Conservation (phyloP, 2,329 filamentous ascomycete species). For the Penicillium sp. region DNA sequence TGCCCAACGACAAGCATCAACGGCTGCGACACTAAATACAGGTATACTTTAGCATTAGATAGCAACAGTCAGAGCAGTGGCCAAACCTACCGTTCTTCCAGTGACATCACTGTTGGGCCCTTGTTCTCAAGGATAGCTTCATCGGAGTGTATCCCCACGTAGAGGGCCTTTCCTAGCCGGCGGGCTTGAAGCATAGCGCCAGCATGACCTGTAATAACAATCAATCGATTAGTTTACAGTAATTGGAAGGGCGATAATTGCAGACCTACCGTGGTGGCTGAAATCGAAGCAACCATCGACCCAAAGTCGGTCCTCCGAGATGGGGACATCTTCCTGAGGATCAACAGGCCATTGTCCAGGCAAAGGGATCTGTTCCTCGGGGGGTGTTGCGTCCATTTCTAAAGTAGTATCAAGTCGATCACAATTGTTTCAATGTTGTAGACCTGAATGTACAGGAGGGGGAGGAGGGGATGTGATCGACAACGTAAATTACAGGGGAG, state of each 20-base stretch:
- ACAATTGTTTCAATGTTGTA: not conserved
- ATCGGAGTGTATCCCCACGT: constrained; percentile 92
- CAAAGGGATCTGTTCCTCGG: constrained; percentile 48
- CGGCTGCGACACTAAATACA: constrained; percentile 69
- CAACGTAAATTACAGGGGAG: constrained; percentile 7
- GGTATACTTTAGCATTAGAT: not conserved
- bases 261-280: constrained; percentile 78
- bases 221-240: constrained; percentile 6
- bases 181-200: constrained; percentile 96
- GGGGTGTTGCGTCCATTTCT: constrained; percentile 17
- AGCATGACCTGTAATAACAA: constrained; percentile 68
- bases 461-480: constrained; percentile 4
- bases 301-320: constrained; percentile 78
- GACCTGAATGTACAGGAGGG: not conserved
- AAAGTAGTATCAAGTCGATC: not conserved
- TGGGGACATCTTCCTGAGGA: constrained; percentile 59
- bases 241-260: constrained; percentile 4
- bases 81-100: constrained; percentile 69
- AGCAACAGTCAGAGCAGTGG: not conserved
- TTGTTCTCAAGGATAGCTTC: constrained; percentile 96
- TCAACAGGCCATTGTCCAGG: constrained; percentile 63
- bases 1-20: constrained; percentile 93
- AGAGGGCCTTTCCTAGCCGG: constrained; percentile 81
- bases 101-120: constrained; percentile 93
- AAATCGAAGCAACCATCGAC: constrained; percentile 99